Evolutionary conservation across 163 green algal genomes (phyloP).

Genomic region (Smithsoniella earleae): DNA sequence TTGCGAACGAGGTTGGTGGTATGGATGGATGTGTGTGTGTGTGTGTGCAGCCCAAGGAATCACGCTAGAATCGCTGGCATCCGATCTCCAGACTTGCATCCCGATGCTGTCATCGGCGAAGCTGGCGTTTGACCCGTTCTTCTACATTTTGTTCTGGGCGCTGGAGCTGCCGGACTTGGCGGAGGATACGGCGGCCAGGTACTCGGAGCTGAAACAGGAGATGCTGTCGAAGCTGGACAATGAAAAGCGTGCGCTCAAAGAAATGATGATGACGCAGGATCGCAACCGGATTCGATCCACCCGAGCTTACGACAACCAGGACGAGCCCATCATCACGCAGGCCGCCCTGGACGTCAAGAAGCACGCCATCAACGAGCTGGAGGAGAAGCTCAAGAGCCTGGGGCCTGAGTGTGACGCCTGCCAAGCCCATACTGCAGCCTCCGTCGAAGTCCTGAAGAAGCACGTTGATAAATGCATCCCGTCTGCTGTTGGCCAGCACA

Average conservation of each 20-base stretch:
- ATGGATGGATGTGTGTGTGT: not conserved
- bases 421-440: not conserved
- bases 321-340: not conserved
- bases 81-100: not conserved
- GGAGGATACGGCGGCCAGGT: not conserved
- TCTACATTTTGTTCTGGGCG: slow-evolving; percentile 27
- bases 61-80: not conserved
- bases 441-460: not conserved
- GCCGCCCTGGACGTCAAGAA: not conserved
- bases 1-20: not conserved
- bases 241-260: not conserved
- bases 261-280: not conserved
- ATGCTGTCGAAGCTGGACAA: not conserved
- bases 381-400: not conserved
- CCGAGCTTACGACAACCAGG: not conserved
- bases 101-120: not conserved
- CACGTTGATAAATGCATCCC: not conserved
- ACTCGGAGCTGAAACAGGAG: not conserved
- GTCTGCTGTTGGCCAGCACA: not conserved
- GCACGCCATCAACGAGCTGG: not conserved
- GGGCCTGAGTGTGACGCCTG: not conserved
- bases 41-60: not conserved
- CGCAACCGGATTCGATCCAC: not conserved
- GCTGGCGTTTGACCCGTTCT: not conserved
- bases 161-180: slow-evolving; percentile 24